Base-by-base conservation (phyloP, 2,329 filamentous ascomycete species). In the Talaromyces sp. region DNA sequence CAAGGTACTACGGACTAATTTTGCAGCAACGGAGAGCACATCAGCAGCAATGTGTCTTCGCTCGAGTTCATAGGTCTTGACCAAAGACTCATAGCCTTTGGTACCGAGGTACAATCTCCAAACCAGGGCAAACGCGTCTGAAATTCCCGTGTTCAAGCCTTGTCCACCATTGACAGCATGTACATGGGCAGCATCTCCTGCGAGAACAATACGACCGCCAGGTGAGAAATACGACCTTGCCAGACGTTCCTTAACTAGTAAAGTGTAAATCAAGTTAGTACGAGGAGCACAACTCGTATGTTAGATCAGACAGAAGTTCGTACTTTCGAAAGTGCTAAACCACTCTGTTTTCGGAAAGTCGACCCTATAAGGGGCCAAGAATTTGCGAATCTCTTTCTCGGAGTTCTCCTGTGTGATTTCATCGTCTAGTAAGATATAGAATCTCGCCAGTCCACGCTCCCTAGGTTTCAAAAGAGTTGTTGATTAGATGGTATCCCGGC, bases 271-370 rank as follows among this genome's bases (percentile, higher is more conserved):
- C 3, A 52, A 10, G 17, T 52, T 2, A 52, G 49, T n/a, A 33
- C 13, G 31, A 11, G 5, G 17, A 52, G 17, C 17, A 62, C 25
- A 13, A 8, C 11, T 47, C 33, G 15, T 41, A 9, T 22, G 47
- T 31, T 37, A 13, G 37, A 17, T 43, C 8, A 15, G 41, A 43
- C 41, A 50, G 15, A n/a, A 50, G 22, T 19, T 27, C 41, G 15
- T 59, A 64, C 62, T 43, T 64, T 64, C 62, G 41, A 64, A 64
- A 13, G 62, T 64, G 35, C 62, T 64, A 31, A 64, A 64, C 62
- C 52, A 64, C 54, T 64, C 62, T 31, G 54, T 64, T 37, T 64
- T 41, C 19, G 52, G 58, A 11, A 64, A 64, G 9, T 64, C 52
- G 17, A 64, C 62, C n/a, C 54, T 57, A 25, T 59, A 64, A 27